These are phyloP conservation scores for Posidonia oceanica DNA, from an alignment of 116 monocot genomes.

Conservation along the genomic window DNA sequence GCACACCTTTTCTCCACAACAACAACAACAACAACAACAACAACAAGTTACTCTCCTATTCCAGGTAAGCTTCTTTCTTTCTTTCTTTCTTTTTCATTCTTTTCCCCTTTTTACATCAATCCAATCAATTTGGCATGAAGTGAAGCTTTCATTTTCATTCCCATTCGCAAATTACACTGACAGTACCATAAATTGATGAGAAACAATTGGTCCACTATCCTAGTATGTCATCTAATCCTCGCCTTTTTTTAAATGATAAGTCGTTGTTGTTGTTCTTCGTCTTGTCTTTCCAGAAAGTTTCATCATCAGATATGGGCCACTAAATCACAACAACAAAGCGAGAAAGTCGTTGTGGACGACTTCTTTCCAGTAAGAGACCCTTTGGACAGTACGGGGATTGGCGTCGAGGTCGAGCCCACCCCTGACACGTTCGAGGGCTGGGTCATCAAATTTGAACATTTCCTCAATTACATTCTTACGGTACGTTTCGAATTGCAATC, in stretches of 20 bases:
- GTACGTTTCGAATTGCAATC: conserved; percentile 1
- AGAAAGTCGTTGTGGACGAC: conserved; percentile 9
- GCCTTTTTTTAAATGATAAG: background rate
- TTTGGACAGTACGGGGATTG: background rate
- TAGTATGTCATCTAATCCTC: background rate
- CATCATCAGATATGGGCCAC: background rate
- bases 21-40: too few relatives aligned
- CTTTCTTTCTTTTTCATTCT: too few relatives aligned
- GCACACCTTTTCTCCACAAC: too few relatives aligned
- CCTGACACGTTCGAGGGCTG: conserved; percentile 7
- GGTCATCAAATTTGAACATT: conserved; percentile 11
- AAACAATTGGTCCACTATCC: background rate
- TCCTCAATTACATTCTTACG: conserved; percentile 6
- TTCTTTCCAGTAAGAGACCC: background rate
- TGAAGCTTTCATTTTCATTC: background rate
- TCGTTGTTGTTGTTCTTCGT: background rate
- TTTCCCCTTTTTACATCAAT: too few relatives aligned
- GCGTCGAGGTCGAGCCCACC: background rate
- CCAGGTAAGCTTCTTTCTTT: too few relatives aligned
- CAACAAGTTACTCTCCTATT: too few relatives aligned
- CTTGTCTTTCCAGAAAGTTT: background rate
- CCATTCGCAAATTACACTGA: background rate
- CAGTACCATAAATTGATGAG: background rate
- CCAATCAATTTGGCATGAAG: too few relatives aligned
- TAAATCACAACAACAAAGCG: background rate